Evolutionary conservation across 768 basidiomycete genomes (phyloP), one percentile per base, ranked within the genome.

Genomic region (Tricholomella constricta): DNA sequence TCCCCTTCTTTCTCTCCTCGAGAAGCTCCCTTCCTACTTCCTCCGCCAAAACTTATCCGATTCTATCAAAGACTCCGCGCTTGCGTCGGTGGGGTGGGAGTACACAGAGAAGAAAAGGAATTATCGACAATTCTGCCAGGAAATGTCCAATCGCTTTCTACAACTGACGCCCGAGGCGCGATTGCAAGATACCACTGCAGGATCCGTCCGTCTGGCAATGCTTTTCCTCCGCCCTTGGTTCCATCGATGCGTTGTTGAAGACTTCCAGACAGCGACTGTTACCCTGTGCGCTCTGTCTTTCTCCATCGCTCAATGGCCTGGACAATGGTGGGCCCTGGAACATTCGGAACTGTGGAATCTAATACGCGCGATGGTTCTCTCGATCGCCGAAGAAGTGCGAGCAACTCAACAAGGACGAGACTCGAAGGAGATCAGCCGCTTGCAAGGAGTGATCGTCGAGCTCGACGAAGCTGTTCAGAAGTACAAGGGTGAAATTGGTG

Each of bases 11-110:
- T 75, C 78, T 17, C 67, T 91, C 52, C 69, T 91, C 54, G 76
- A 81, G 55, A 84, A 81, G 59, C 76, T 91, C 35, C 89, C 89
- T 1, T 85, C 85, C 12, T 91, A 90, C 63, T 88, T 89, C 66
- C 64, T 79, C 15, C 72, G 63, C 27, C 61, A 51, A 9, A 55
- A 62, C 40, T 64, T 68, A 35, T 54, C 62, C 4, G 61, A 69
- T 41, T 48, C 64, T 20, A 61, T 62, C 29, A 59, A 66, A 31
- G 62, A 62, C 11, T 69, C 65, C 42, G 71, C 73, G 5, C 56
- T 80, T 2, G 62, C 69, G 31, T 62, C 62, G 25, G 59, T 78
- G 6, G 67, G 70, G 10, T 78, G 87, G 87, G 79, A 85, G 54
- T 83, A 81, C 56, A 72, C 77, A 9, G 75, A 75, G 36, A 79